phyloP scores from a whole-genome alignment of 257 asterid genomes.

The Capsicum pubescens region DNA sequence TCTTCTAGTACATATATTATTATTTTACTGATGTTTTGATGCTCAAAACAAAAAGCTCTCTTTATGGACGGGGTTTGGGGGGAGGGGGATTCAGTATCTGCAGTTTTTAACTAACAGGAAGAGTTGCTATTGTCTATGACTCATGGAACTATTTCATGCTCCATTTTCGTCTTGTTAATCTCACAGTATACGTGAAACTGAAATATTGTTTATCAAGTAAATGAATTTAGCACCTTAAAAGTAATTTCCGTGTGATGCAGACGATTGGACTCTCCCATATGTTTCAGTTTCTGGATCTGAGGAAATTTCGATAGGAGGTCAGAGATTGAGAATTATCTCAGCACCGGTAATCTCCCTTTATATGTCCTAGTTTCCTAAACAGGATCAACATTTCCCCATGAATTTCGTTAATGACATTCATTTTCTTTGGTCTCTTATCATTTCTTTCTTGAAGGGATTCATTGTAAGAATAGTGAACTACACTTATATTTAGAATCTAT shows the following conservation, averaged over 20 bases:
- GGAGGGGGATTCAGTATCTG: background rate
- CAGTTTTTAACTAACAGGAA: background rate
- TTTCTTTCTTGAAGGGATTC: background rate
- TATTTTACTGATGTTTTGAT: constrained; percentile 18
- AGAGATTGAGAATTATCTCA: constrained; percentile 67
- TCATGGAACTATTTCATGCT: background rate
- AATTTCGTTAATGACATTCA: background rate
- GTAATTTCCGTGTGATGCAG: constrained; percentile 49
- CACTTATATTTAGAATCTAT: background rate
- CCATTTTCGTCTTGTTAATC: background rate
- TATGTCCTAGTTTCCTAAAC: constrained; percentile 16
- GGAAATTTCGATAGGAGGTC: constrained; percentile 85
- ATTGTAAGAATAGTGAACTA: background rate
- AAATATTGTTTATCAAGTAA: constrained; percentile 25
- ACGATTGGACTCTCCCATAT: constrained; percentile 79
- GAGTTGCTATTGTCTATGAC: constrained; percentile 12
- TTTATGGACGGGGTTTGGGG: background rate
- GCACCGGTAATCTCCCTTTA: constrained; percentile 67
- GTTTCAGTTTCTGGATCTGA: constrained; percentile 74
- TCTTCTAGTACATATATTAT: background rate
- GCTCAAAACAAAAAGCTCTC: background rate
- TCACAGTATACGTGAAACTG: background rate
- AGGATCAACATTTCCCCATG: background rate
- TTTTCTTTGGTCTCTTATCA: background rate
- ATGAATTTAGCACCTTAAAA: constrained; percentile 30